Base-by-base conservation (phyloP, 805 yeast genomes). In the Yarrowia osloensis region DNA sequence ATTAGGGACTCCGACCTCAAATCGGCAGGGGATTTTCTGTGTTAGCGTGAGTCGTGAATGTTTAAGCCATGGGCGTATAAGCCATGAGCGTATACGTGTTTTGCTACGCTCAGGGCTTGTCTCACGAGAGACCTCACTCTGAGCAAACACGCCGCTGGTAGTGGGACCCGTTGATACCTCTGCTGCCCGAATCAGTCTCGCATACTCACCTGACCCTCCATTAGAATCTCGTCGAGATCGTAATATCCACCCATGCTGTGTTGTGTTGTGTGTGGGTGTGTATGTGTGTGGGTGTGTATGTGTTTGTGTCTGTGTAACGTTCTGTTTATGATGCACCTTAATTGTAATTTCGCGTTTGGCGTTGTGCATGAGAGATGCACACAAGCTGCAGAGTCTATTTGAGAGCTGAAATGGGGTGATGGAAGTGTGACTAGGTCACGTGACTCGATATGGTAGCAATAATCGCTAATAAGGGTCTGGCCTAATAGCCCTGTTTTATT, bases 21-120 rank as follows among this genome's bases (percentile, higher is more conserved):
- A 61, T n/a, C 54, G 39, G 22, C 66, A 61, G 17, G 66, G 66
- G 26, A 61, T 61, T 61, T 61, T 61, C 66, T 61, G 63, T 19
- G 63, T 57, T 57, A 55, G 63, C 42, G 15, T n/a, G n/a, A n/a
- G n/a, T n/a, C n/a, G n/a, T n/a, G n/a, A n/a, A n/a, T n/a, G n/a
- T n/a, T n/a, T n/a, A n/a, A n/a, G n/a, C n/a, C n/a, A n/a, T n/a
- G n/a, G n/a, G n/a, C n/a, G n/a, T n/a, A n/a, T n/a, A n/a, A n/a
- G n/a, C n/a, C n/a, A n/a, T n/a, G n/a, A n/a, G n/a, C n/a, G n/a
- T n/a, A n/a, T n/a, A n/a, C n/a, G n/a, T n/a, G n/a, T n/a, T n/a
- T n/a, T n/a, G n/a, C n/a, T n/a, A n/a, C n/a, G n/a, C n/a, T n/a
- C n/a, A n/a, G n/a, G n/a, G n/a, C n/a, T n/a, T n/a, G n/a, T n/a